Evolutionary conservation across 108 stramenopile species (phyloP).

Genomic region (Discostella pseudostelligera): DNA sequence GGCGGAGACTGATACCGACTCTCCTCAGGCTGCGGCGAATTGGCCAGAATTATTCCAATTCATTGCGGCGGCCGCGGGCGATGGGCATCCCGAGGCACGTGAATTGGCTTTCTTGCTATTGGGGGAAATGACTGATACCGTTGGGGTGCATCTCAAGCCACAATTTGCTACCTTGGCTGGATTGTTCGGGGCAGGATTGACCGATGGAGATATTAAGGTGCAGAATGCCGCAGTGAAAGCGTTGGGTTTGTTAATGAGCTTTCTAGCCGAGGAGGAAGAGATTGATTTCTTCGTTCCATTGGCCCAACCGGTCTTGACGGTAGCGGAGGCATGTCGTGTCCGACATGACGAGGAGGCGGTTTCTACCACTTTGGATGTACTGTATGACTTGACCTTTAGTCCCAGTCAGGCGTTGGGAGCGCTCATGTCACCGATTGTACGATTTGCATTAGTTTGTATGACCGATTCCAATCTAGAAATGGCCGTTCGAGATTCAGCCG

Average conservation of each 20-base stretch:
- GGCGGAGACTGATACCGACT: conserved; percentile 38
- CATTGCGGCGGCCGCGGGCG: conserved; percentile 61
- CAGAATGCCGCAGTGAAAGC: conserved; percentile 85
- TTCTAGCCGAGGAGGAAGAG: conserved; percentile 71
- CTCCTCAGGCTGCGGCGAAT: conserved; percentile 45
- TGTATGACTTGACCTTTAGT: conserved; percentile 82
- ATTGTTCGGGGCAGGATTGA: conserved; percentile 75
- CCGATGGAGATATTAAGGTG: conserved; percentile 65
- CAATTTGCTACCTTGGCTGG: conserved; percentile 75
- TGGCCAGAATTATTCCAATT: conserved; percentile 88
- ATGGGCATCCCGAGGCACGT: conserved; percentile 69
- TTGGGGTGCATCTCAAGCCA: conserved; percentile 76
- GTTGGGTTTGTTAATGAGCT: conserved; percentile 74
- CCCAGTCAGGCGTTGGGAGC: conserved; percentile 54
- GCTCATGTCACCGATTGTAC: conserved; percentile 67
- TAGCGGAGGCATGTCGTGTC: conserved; percentile 70
- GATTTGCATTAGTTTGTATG: conserved; percentile 68
- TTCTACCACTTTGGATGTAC: conserved; percentile 80
- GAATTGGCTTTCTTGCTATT: conserved; percentile 93
- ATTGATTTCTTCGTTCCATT: conserved; percentile 73
- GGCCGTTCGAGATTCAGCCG: conserved; percentile 85
- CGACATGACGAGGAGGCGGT: conserved; percentile 77
- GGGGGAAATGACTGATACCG: conserved; percentile 91
- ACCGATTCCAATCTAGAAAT: conserved; percentile 73
- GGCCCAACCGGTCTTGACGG: conserved; percentile 75